Conservation (phyloP, 179 eudicot genomes). For the Silene coronaria region DNA sequence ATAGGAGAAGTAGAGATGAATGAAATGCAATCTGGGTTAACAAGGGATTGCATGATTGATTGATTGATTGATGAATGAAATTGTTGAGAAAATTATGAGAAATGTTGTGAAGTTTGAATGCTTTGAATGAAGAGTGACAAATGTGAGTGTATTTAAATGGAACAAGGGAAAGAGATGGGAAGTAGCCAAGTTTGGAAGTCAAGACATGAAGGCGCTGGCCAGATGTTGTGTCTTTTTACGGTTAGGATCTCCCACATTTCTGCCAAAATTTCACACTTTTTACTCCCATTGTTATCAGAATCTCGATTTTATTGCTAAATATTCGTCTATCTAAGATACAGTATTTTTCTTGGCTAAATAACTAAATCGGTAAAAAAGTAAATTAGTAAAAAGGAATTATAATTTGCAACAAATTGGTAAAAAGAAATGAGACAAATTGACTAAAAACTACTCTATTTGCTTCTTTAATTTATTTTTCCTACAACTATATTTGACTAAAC, state of each 20-base stretch:
- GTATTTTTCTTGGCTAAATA: too few relatives aligned
- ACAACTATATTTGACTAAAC: too few relatives aligned
- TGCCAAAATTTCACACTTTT: neutral
- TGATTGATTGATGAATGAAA: too few relatives aligned
- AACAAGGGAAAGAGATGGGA: too few relatives aligned
- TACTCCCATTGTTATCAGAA: neutral
- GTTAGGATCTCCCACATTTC: neutral
- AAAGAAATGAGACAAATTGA: too few relatives aligned
- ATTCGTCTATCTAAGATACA: too few relatives aligned
- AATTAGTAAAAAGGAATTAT: too few relatives aligned
- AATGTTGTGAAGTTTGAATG: neutral
- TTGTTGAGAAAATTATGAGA: neutral
- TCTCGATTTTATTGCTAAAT: too few relatives aligned
- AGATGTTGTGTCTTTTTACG: neutral
- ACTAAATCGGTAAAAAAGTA: too few relatives aligned
- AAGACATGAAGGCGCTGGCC: neutral
- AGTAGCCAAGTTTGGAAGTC: neutral
- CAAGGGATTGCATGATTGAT: conserved; percentile 23
- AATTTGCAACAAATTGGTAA: too few relatives aligned
- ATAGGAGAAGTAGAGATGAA: neutral
- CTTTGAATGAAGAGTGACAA: neutral
- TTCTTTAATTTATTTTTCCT: too few relatives aligned
- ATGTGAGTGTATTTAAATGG: neutral
- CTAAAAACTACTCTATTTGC: too few relatives aligned
- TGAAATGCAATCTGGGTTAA: conserved; percentile 20